Conservation (phyloP, 202 grass and related monocot species). For the Carex arenaria region DNA sequence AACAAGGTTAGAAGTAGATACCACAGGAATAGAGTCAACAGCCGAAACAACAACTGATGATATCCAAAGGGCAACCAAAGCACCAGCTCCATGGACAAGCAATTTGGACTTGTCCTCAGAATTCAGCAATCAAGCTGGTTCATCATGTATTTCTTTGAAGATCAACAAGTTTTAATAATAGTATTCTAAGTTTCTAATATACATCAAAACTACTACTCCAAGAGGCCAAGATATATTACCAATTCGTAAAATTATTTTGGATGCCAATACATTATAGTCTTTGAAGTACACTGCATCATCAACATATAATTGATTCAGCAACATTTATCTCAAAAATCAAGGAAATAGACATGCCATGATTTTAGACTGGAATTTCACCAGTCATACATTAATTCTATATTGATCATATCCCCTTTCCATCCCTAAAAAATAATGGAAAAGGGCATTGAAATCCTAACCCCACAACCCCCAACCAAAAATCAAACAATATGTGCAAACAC, state of each 20-base stretch:
- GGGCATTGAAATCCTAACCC: neutral
- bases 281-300: neutral
- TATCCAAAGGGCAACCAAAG: slow-evolving; percentile 45
- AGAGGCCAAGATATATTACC: neutral
- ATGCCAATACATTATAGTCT: neutral
- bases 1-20: slow-evolving; percentile 27
- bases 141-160: neutral
- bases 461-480: neutral
- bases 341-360: neutral
- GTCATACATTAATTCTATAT: neutral
- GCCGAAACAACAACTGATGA: slow-evolving; percentile 52
- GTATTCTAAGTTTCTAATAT: neutral
- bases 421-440: slow-evolving; percentile 17
- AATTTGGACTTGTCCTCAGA: neutral
- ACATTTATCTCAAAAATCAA: neutral
- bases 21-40: slow-evolving; percentile 78
- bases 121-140: neutral
- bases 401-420: neutral
- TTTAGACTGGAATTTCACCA: neutral
- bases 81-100: slow-evolving; percentile 46
- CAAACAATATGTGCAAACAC: neutral
- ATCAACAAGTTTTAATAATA: neutral
- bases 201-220: neutral
- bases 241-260: neutral
- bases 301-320: neutral